Conservation (phyloP, 2,329 filamentous ascomycete species). For the Sporothrix pseudoabietina region DNA sequence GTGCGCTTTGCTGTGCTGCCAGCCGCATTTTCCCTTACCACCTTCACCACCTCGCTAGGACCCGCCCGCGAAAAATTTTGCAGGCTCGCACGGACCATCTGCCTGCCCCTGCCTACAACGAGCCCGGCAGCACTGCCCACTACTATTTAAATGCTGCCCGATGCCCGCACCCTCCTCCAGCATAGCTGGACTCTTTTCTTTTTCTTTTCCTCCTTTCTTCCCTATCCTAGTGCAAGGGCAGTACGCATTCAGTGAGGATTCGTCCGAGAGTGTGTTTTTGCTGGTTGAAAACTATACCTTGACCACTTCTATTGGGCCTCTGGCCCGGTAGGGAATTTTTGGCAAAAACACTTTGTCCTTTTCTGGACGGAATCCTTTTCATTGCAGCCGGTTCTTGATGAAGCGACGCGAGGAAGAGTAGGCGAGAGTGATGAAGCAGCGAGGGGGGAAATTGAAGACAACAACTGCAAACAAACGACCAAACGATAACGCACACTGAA, state of each 20-base stretch:
- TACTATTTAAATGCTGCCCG: conserved; percentile 33
- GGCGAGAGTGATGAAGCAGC: background rate
- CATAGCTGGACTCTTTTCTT: conserved; percentile 17
- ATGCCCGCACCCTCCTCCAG: conserved; percentile 20
- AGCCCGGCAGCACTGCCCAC: background rate
- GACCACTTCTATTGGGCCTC: conserved; percentile 72
- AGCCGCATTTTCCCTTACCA: background rate
- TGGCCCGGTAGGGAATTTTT: conserved; percentile 80
- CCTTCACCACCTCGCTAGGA: background rate
- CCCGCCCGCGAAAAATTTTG: conserved; percentile 23
- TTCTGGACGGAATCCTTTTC: conserved; percentile 42
- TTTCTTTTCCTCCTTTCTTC: conserved; percentile 47
- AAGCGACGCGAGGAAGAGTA: conserved; percentile 55
- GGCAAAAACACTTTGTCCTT: conserved; percentile 44
- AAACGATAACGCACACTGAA: background rate
- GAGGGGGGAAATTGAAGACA: background rate
- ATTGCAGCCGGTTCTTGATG: conserved; percentile 50
- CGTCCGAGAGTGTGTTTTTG: conserved; percentile 86
- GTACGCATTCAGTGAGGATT: conserved; percentile 79
- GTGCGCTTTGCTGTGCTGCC: background rate
- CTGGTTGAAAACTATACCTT: conserved; percentile 86
- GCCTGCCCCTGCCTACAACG: background rate
- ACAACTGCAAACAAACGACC: background rate
- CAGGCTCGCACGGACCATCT: conserved; percentile 37
- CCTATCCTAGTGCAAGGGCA: conserved; percentile 71